Evolutionary conservation across 768 basidiomycete species (phyloP), one percentile per base, ranked within the genome.

Genomic region (Pleurotus salmoneostramineus): DNA sequence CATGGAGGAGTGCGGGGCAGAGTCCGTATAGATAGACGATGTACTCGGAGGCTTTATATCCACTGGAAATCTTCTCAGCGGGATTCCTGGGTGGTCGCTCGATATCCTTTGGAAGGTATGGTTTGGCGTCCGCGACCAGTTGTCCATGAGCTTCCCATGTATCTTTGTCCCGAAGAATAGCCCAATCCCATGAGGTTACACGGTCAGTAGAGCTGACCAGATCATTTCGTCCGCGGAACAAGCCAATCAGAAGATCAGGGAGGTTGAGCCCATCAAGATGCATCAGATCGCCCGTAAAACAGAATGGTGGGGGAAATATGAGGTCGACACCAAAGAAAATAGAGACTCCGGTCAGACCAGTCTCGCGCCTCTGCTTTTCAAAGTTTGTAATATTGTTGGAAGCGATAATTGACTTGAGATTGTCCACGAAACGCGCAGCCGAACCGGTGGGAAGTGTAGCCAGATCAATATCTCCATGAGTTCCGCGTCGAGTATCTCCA

Each of bases 261-360:
- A 80, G 68, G 21, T 69, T 70, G 49, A 76, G 58, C 3, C 58
- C 58, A 3, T 65, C n/a, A 0, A 75, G 64, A 59, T 80, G 76
- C 78, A 82, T 82, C 0, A 71, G n/a, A 58, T 82, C 78, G 1
- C 70, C 65, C 0, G 65, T 58, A 61, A 79, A 80, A 27, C 66
- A 68, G 0, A 48, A 32, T 0, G 77, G 77, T 3, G 77, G 52
- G 0, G 65, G 63, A 7, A 78, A 66, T 0, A 42, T 27, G 0
- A 48, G 48, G 0, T 46, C 15, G 6, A 82, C 62, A 0, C 74
- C 74, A 12, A 63, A 63, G 17, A 81, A 69, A 7, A 81, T 65
- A 0, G 63, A 71, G 0, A 73, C 72, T 37, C 72, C 74, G 0
- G 52, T 64, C 8, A 79, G 64, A 0, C 77, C 77, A 0, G 73